Percentiles rank a stretch among this genome's conserved stretches.
These are phyloP conservation scores for Sechiopsis laciniata DNA, from an alignment of 306 rosid genomes.

Conservation along the genomic window DNA sequence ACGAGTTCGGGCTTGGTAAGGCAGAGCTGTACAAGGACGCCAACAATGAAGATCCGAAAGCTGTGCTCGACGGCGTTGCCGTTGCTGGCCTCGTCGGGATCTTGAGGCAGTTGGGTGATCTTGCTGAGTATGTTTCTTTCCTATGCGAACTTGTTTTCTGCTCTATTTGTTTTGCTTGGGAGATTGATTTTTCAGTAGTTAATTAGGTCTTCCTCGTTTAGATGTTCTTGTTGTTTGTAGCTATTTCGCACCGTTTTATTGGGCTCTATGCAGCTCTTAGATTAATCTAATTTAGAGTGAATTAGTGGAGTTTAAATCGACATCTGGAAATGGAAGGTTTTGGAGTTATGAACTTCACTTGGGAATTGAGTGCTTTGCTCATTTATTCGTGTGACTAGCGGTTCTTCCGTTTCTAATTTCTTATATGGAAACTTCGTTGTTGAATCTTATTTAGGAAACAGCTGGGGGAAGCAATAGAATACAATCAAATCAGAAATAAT, in stretches of 20 bases:
- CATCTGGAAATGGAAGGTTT: not conserved
- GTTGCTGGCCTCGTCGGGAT: constrained; percentile 98
- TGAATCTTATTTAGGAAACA: not conserved
- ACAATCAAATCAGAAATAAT: not conserved
- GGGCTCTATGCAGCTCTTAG: not conserved
- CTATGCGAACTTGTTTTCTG: not conserved
- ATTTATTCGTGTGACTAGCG: not conserved
- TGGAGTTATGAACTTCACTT: not conserved
- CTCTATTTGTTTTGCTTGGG: constrained; percentile 1
- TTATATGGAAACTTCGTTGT: not conserved
- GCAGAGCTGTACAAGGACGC: constrained; percentile 59
- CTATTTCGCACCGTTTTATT: not conserved
- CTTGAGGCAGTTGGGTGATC: constrained; percentile 96
- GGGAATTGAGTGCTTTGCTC: not conserved
- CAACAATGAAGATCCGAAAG: constrained; percentile 80
- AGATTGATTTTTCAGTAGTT: not conserved
- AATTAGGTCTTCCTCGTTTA: not conserved
- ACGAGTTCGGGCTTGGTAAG: constrained; percentile 60
- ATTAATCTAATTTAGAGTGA: not conserved
- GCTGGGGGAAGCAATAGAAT: not conserved
- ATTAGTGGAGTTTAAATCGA: not conserved
- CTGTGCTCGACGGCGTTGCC: constrained; percentile 75
- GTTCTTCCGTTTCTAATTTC: not conserved
- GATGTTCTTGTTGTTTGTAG: not conserved
- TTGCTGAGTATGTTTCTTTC: constrained; percentile 72